Percentiles rank a stretch among this genome's conserved stretches.
These are phyloP conservation scores for Alternaria arborescens DNA, from an alignment of 2,329 filamentous ascomycete genomes.

Conservation along the genomic window DNA sequence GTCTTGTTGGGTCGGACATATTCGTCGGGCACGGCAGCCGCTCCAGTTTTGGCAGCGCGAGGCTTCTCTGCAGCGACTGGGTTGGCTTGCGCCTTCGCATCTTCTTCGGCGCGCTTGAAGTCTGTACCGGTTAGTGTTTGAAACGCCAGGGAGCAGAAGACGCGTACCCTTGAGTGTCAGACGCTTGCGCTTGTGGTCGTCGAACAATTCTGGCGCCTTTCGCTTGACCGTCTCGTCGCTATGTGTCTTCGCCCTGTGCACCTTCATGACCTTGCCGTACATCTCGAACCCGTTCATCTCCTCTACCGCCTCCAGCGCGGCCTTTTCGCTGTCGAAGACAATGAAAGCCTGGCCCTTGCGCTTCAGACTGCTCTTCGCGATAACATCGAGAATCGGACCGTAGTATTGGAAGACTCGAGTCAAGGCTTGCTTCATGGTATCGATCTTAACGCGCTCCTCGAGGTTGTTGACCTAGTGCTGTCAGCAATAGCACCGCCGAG, in stretches of 20 bases:
- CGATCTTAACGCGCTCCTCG: constrained; percentile 88
- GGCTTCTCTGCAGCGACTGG: constrained; percentile 61
- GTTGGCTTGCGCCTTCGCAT: constrained; percentile 78
- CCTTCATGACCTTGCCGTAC: constrained; percentile 87
- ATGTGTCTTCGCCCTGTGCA: constrained; percentile 81
- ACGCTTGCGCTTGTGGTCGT: constrained; percentile 83
- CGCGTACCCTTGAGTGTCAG: constrained; percentile 85
- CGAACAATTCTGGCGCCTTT: constrained; percentile 82
- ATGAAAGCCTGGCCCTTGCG: constrained; percentile 96
- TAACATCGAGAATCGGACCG: constrained; percentile 82
- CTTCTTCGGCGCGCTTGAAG: constrained; percentile 82
- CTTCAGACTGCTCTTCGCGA: constrained; percentile 88
- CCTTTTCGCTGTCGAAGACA: constrained; percentile 83
- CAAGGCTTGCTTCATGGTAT: constrained; percentile 76
- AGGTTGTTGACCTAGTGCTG: constrained; percentile 74
- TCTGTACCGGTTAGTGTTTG: constrained; percentile 55
- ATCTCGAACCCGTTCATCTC: constrained; percentile 92
- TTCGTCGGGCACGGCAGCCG: constrained; percentile 89
- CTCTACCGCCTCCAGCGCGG: constrained; percentile 82
- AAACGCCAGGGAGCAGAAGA: constrained; percentile 44
- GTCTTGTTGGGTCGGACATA: constrained; percentile 98
- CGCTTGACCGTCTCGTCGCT: constrained; percentile 87
- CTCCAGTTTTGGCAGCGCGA: constrained; percentile 74
- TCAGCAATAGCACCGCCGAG: constrained; percentile 31
- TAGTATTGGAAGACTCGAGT: constrained; percentile 85